Evolutionary conservation across 805 yeast species (phyloP).

Genomic region (Saccharomycopsis babjevae): DNA sequence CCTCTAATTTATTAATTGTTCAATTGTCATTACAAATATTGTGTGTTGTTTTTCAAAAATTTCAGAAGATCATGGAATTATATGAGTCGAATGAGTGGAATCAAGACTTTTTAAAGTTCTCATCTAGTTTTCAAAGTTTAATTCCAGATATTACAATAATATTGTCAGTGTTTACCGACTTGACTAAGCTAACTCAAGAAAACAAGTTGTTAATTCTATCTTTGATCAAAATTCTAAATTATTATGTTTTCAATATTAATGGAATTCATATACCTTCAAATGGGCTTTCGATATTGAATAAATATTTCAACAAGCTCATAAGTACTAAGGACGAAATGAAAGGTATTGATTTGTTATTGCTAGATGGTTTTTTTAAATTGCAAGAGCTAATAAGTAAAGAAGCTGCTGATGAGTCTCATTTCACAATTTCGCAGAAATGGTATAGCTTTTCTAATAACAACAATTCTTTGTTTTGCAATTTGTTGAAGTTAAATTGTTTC

Average conservation of each 20-base stretch:
- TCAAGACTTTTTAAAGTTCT: constrained; percentile 26
- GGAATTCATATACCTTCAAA: neutral
- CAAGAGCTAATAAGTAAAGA: constrained; percentile 30
- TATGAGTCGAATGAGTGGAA: constrained; percentile 35
- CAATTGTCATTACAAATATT: constrained; percentile 59
- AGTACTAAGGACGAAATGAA: constrained; percentile 24
- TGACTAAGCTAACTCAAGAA: neutral
- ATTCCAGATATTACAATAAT: constrained; percentile 26
- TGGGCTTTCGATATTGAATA: constrained; percentile 5
- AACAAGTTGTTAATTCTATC: constrained; percentile 9
- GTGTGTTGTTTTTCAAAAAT: constrained; percentile 42
- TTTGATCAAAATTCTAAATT: constrained; percentile 7
- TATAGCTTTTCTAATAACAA: constrained; percentile 46
- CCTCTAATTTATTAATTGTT: constrained; percentile 40
- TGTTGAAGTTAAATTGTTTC: constrained; percentile 43
- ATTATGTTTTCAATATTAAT: constrained; percentile 3
- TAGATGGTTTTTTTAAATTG: constrained; percentile 52
- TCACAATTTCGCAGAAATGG: constrained; percentile 55
- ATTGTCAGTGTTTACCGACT: constrained; percentile 3
- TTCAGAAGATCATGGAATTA: constrained; percentile 30
- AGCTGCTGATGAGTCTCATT: neutral
- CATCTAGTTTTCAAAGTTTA: constrained; percentile 24
- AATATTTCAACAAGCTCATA: constrained; percentile 11
- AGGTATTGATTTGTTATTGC: constrained; percentile 46
- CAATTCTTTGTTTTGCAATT: constrained; percentile 56